Percentiles rank a stretch among this genome's conserved stretches.
Evolutionary conservation across 257 asterid genomes (phyloP).

Genomic region (Nyctanthes arbortristis): DNA sequence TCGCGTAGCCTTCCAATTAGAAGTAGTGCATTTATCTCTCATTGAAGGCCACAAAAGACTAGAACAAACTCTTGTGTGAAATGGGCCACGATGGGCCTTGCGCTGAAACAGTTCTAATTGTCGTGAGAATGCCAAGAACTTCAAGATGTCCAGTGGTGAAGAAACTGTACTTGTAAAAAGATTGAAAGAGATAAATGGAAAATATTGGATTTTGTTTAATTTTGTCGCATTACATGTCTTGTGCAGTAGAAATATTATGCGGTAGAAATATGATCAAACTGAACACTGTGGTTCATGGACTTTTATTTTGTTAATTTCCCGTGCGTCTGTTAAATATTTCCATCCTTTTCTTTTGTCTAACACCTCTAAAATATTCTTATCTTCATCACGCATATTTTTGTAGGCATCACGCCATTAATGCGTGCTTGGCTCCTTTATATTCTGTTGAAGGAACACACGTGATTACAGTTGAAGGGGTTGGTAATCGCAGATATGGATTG

Average conservation of each 20-base stretch:
- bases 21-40: too few relatives aligned
- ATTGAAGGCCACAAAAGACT: too few relatives aligned
- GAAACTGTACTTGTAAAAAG: neutral
- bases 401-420: conserved; percentile 92
- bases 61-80: too few relatives aligned
- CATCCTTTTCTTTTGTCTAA: neutral
- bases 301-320: neutral
- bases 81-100: too few relatives aligned
- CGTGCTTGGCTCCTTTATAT: conserved; percentile 96
- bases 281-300: neutral
- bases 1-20: neutral
- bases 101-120: neutral
- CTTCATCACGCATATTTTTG: conserved; percentile 8
- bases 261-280: neutral
- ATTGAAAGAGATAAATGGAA: too few relatives aligned
- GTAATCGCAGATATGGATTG: conserved; percentile 73
- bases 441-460: conserved; percentile 98
- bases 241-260: too few relatives aligned
- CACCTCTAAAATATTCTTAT: conserved; percentile 8
- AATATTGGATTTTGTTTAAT: neutral
- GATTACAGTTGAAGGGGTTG: conserved; percentile 92
- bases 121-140: neutral
- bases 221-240: neutral
- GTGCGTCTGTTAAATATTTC: neutral
- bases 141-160: neutral